Base-by-base conservation (phyloP, 78 protist species). In the Dictyostelium brefeldianum region DNA sequence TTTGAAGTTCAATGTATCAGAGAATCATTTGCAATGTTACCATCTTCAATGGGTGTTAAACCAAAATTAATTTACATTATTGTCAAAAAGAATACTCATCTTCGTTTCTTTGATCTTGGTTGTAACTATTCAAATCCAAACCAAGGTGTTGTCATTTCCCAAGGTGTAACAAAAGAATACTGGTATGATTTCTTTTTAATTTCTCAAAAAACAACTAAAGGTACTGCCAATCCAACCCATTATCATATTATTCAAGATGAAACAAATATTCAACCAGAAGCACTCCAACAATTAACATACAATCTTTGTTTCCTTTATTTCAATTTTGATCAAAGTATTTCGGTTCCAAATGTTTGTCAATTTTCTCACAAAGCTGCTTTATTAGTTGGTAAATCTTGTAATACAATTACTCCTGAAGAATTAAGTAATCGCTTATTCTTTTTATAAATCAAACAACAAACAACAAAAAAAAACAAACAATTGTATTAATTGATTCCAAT, bases 181-280 rank as follows among this genome's bases (percentile, higher is more conserved):
- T 73, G 89, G 83, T 78, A 62, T 36, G 96, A 93, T 27, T 93
- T 93, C 78, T 93, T 59, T 77, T 46, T 93, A 8, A 29, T 93
- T 20, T 71, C 89, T 1, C 90, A 93, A 56, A 74, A 3, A 84
- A 46, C 57, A 41, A 78, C 25, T 50, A 67, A 67, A 67, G 43
- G 50, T 15, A 31, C 75, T 14, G 73, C 78, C 11, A 93, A 84
- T 36, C 96, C 96, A 18, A 93, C 92, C 5, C 81, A 84, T 22
- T 93, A 93, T 36, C 84, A 93, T 47, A 56, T 89, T 1, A 79
- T 89, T 36, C 53, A 31, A 1, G 78, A 89, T 48, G 84, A 75
- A 9, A 47, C 89, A 4, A 1, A n/a, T 6, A 71, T 89, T 7
- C 31, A 59, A 8, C 27, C 48, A 0, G 62, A 18, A 6, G 5